phyloP scores from a whole-genome alignment of 2,329 filamentous ascomycete species.

The Nemania sp. region DNA sequence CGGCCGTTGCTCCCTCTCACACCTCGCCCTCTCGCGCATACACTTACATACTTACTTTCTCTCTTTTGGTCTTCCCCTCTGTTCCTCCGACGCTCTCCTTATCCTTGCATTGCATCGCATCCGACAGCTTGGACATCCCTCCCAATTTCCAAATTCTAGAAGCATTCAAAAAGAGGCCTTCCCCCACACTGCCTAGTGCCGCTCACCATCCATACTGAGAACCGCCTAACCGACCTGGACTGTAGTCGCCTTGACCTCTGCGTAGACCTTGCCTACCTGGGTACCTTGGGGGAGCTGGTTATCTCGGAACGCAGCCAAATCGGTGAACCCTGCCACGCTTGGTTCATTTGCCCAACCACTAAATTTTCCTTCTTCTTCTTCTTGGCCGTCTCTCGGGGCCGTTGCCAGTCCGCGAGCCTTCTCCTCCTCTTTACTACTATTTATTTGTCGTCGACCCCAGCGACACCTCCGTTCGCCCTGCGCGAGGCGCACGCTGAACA shows the following conservation, averaged over 20 bases:
- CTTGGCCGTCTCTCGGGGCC: not conserved
- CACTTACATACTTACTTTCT: not conserved
- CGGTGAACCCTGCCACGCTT: constrained; percentile 14
- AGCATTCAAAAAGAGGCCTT: constrained; percentile 19
- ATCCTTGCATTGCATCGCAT: constrained; percentile 10
- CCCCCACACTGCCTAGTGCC: constrained; percentile 22
- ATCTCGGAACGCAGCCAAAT: constrained; percentile 16
- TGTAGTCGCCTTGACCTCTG: not conserved
- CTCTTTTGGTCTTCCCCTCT: not conserved
- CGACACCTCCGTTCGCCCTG: constrained; percentile 11
- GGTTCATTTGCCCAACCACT: constrained; percentile 20
- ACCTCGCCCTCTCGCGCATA: not conserved
- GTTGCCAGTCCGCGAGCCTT: not conserved
- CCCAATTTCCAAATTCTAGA: constrained; percentile 18
- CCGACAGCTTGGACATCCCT: constrained; percentile 13
- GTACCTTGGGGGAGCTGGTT: constrained; percentile 11
- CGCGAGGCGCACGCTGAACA: constrained; percentile 15
- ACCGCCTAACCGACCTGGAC: not conserved
- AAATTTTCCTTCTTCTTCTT: constrained; percentile 19
- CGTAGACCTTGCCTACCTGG: not conserved
- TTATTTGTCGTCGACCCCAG: constrained; percentile 3
- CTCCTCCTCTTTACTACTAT: constrained; percentile 16
- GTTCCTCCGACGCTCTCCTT: constrained; percentile 1
- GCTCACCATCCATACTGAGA: not conserved
- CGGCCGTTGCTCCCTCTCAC: constrained; percentile 7